Percentiles rank a stretch among this genome's conserved stretches.
These are phyloP conservation scores for Psilocybe tampanensis DNA, from an alignment of 768 basidiomycete genomes.

Conservation along the genomic window DNA sequence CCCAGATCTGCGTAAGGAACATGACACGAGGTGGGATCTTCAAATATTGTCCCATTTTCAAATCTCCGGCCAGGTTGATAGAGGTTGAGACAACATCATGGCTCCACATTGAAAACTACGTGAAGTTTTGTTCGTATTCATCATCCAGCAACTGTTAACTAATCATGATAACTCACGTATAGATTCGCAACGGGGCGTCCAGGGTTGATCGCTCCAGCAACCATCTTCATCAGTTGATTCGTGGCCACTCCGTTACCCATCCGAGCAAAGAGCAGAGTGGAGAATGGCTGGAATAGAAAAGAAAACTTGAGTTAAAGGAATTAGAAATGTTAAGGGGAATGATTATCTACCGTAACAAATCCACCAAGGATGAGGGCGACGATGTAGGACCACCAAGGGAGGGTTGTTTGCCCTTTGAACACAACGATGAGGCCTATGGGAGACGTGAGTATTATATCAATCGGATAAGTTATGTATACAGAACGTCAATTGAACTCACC, in stretches of 20 bases:
- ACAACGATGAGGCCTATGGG: constrained; percentile 54
- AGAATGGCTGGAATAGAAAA: constrained; percentile 53
- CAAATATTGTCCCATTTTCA: constrained; percentile 74
- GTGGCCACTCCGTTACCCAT: constrained; percentile 65
- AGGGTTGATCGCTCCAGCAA: constrained; percentile 59
- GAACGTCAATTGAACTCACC: constrained; percentile 45
- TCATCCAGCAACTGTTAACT: too few relatives aligned
- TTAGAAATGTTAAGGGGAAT: not conserved
- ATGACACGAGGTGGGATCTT: constrained; percentile 71
- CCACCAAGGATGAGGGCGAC: constrained; percentile 54
- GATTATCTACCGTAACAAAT: constrained; percentile 35
- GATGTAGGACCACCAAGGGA: constrained; percentile 67
- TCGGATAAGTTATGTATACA: too few relatives aligned
- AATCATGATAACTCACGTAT: constrained; percentile 58
- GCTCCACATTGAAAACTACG: constrained; percentile 73
- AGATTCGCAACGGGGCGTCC: constrained; percentile 71
- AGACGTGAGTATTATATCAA: not conserved
- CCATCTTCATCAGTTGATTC: constrained; percentile 67
- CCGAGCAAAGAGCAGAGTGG: constrained; percentile 55
- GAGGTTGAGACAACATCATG: constrained; percentile 61
- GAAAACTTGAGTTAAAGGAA: not conserved
- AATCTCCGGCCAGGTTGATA: constrained; percentile 53
- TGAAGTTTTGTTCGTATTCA: too few relatives aligned
- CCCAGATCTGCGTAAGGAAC: constrained; percentile 68
- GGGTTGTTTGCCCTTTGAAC: constrained; percentile 58